Percentiles rank a stretch among this genome's conserved stretches.
Evolutionary conservation across 106 monocot species (phyloP).

Genomic region (Platanthera zijinensis): DNA sequence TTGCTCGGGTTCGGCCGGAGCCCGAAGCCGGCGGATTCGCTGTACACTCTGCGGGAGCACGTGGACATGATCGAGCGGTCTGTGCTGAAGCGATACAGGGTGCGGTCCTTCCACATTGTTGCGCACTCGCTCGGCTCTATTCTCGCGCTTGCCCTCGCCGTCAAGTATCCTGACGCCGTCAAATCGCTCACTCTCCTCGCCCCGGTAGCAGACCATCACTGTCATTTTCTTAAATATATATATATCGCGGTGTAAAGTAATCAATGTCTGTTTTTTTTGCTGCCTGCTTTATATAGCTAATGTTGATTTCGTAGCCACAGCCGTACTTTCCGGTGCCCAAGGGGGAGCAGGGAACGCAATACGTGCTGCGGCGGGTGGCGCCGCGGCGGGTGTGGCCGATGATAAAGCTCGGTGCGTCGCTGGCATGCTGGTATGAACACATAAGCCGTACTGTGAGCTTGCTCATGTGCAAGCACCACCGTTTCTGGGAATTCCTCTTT

Average conservation of each 20-base stretch:
- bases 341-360: conserved; percentile 22
- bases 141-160: conserved; percentile 19
- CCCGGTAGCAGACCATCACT: background rate
- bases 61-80: conserved; percentile 17
- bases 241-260: background rate
- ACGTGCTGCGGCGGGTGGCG: conserved; percentile 18
- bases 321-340: conserved; percentile 21
- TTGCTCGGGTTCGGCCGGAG: conserved; percentile 17
- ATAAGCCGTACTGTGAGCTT: conserved; percentile 19
- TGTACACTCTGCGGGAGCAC: conserved; percentile 21
- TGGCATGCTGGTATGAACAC: conserved; percentile 27
- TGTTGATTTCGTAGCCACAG: background rate
- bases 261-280: background rate
- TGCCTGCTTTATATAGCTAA: background rate
- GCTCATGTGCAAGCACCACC: conserved; percentile 23
- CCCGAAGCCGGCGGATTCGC: conserved; percentile 16
- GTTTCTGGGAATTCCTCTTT: conserved; percentile 22
- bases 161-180: conserved; percentile 16
- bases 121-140: conserved; percentile 23
- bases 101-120: conserved; percentile 23
- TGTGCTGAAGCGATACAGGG: conserved; percentile 9
- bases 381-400: conserved; percentile 19
- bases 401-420: conserved; percentile 17
- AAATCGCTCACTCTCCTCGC: conserved; percentile 21
- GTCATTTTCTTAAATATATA: background rate